phyloP scores from a whole-genome alignment of 345 rosid species.

The Capsella bursapastoris region DNA sequence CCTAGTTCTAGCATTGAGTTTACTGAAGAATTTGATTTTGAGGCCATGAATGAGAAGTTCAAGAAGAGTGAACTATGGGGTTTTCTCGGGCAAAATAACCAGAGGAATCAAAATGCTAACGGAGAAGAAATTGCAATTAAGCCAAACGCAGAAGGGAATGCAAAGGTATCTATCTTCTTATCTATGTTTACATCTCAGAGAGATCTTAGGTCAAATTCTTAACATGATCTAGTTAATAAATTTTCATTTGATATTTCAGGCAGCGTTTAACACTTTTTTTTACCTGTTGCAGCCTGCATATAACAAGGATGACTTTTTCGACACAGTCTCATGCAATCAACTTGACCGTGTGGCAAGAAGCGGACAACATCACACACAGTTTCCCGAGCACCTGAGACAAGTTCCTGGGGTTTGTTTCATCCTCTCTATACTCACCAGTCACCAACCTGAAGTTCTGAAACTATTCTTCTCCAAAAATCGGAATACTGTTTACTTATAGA shows the following conservation, averaged over 20 bases:
- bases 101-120: conserved; percentile 46
- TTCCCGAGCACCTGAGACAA: conserved; percentile 75
- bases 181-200: neutral
- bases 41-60: conserved; percentile 77
- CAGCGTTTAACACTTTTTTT: conserved; percentile 7
- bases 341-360: conserved; percentile 52
- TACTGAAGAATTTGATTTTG: conserved; percentile 74
- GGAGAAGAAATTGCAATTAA: conserved; percentile 53
- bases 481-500: conserved; percentile 9
- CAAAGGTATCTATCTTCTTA: conserved; percentile 10
- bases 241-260: conserved; percentile 1
- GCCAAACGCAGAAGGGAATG: conserved; percentile 32
- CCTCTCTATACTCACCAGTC: neutral
- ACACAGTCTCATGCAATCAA: conserved; percentile 68
- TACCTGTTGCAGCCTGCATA: conserved; percentile 67
- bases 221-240: conserved; percentile 9
- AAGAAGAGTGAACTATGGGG: conserved; percentile 75
- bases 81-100: conserved; percentile 54
- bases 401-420: conserved; percentile 66
- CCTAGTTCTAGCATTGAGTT: conserved; percentile 41
- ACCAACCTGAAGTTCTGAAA: conserved; percentile 3
- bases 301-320: conserved; percentile 91
- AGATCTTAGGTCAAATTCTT: conserved; percentile 8
- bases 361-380: conserved; percentile 56
- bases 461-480: conserved; percentile 6